Conservation (phyloP, 2,329 filamentous ascomycete species). For the Byssoonygena ceratinophila region DNA sequence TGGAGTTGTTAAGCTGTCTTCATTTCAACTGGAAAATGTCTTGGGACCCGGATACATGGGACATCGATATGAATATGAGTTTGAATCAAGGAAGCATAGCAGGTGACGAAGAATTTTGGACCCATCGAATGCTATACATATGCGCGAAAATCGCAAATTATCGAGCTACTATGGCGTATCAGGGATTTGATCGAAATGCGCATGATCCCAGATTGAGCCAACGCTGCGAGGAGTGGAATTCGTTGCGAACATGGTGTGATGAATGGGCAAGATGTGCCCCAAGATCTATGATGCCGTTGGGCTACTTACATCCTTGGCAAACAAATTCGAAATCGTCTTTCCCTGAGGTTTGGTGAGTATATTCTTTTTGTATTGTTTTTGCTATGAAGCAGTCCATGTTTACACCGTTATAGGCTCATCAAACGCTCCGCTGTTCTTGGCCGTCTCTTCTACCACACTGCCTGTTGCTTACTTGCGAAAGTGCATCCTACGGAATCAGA, state of each 20-base stretch:
- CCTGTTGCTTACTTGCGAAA: slow-evolving; percentile 68
- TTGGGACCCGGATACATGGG: slow-evolving; percentile 87
- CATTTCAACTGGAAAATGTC: slow-evolving; percentile 77
- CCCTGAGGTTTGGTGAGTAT: slow-evolving; percentile 68
- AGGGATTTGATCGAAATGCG: slow-evolving; percentile 45
- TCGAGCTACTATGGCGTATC: slow-evolving; percentile 56
- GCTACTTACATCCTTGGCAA: slow-evolving; percentile 59
- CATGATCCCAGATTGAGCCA: slow-evolving; percentile 55
- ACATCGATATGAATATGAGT: slow-evolving; percentile 64
- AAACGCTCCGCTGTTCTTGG: slow-evolving; percentile 73
- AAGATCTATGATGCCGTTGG: slow-evolving; percentile 76
- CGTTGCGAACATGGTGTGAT: slow-evolving; percentile 70
- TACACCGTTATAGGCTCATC: slow-evolving; percentile 50
- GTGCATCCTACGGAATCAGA: slow-evolving; percentile 59
- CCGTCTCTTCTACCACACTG: slow-evolving; percentile 79
- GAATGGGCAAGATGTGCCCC: slow-evolving; percentile 71
- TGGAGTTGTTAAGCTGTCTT: slow-evolving; percentile 81
- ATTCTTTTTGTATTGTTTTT: not conserved
- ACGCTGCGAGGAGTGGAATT: slow-evolving; percentile 64
- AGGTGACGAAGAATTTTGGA: slow-evolving; percentile 72
- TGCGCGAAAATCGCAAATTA: slow-evolving; percentile 82
- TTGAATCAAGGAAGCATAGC: slow-evolving; percentile 41
- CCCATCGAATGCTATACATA: slow-evolving; percentile 79
- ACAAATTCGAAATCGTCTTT: slow-evolving; percentile 63
- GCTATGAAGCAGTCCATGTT: not conserved